These are phyloP conservation scores for Wickerhamomyces xylosicus DNA, from an alignment of 805 yeast genomes.

Conservation along the genomic window DNA sequence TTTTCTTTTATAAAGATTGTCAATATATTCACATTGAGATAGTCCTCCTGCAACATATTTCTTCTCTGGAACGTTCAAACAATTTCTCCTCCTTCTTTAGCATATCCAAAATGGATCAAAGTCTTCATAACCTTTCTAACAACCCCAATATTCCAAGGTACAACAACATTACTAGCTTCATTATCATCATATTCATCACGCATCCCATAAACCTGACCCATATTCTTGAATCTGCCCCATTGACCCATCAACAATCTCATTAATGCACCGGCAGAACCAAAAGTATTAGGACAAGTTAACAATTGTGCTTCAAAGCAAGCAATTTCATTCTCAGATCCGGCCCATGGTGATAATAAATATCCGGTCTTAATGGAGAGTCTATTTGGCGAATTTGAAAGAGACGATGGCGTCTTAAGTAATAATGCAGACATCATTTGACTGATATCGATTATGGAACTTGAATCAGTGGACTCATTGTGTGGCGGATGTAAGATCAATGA, in stretches of 20 bases:
- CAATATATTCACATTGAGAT: too few relatives aligned
- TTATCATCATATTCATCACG: too few relatives aligned
- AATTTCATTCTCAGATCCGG: constrained; percentile 18
- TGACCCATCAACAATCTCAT: constrained; percentile 49
- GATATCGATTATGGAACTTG: constrained; percentile 31
- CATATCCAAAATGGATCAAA: constrained; percentile 41
- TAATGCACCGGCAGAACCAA: constrained; percentile 42
- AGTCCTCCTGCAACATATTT: too few relatives aligned
- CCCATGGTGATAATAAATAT: constrained; percentile 38
- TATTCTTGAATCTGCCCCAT: constrained; percentile 43
- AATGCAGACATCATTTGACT: constrained; percentile 44
- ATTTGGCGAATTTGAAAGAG: constrained; percentile 61
- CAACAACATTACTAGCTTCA: constrained; percentile 29
- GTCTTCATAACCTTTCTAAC: constrained; percentile 52
- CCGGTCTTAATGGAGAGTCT: constrained; percentile 66
- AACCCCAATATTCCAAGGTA: constrained; percentile 69
- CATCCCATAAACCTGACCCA: constrained; percentile 26
- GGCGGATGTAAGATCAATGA: constrained; percentile 11
- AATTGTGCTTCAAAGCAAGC: constrained; percentile 51
- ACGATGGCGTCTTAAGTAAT: constrained; percentile 48
- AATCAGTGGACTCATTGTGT: constrained; percentile 2
- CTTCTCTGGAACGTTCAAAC: too few relatives aligned
- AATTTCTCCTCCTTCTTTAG: too few relatives aligned
- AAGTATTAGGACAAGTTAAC: constrained; percentile 63
- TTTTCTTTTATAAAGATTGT: too few relatives aligned